Conservation (phyloP, 169 alveolate genomes). For the Plasmodium knowlesi region DNA sequence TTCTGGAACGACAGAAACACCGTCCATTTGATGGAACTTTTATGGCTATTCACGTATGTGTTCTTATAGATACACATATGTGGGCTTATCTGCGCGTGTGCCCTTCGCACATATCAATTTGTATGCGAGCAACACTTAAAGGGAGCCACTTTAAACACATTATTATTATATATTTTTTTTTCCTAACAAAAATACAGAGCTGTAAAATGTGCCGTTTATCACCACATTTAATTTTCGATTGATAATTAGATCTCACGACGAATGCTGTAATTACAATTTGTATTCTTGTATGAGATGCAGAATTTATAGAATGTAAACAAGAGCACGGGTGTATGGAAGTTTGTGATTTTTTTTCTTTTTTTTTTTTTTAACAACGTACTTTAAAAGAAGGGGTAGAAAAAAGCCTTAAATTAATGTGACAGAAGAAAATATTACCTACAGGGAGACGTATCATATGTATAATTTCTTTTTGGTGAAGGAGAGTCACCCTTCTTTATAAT, state of each 20-base stretch:
- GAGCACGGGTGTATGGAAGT: background rate
- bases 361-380: slow-evolving; percentile 7
- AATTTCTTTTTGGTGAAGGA: background rate
- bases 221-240: background rate
- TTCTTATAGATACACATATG: background rate
- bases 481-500: background rate
- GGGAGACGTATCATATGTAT: background rate
- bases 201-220: background rate
- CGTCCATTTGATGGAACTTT: background rate
- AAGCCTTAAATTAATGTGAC: background rate
- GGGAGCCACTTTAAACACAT: background rate
- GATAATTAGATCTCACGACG: background rate
- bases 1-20: background rate
- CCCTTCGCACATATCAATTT: background rate
- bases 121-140: background rate
- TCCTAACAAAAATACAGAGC: background rate
- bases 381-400: background rate
- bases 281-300: background rate
- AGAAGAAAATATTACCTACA: background rate
- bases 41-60: background rate
- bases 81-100: background rate
- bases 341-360: background rate
- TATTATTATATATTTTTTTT: background rate
- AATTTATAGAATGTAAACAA: background rate
- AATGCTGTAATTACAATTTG: background rate